These are phyloP conservation scores for Colletotrichum trifolii DNA, from an alignment of 2,329 filamentous ascomycete genomes.

Conservation along the genomic window DNA sequence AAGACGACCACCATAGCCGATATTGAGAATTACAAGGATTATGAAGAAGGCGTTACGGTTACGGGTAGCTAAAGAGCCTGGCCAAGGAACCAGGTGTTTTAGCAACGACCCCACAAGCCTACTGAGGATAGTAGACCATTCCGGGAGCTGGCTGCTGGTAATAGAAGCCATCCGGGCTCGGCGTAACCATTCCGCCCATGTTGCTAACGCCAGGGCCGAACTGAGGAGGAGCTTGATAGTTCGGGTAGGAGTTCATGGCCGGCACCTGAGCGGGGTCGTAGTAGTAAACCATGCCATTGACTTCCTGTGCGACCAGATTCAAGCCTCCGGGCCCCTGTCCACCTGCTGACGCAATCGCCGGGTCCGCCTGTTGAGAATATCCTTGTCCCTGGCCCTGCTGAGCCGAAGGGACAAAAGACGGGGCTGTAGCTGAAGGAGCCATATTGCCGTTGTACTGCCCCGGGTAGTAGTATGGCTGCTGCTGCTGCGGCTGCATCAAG, in stretches of 20 bases:
- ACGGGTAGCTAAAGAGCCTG: background rate
- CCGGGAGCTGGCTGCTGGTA: slow-evolving; percentile 67
- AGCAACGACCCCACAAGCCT: slow-evolving; percentile 44
- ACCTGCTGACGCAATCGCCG: slow-evolving; percentile 43
- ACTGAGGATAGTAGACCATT: slow-evolving; percentile 72
- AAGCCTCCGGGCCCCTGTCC: slow-evolving; percentile 62
- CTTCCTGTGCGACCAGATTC: slow-evolving; percentile 81
- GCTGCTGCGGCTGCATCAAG: slow-evolving; percentile 62
- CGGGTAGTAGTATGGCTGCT: slow-evolving; percentile 70
- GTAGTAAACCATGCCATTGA: slow-evolving; percentile 97
- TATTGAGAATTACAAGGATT: slow-evolving; percentile 47
- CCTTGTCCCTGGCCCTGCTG: slow-evolving; percentile 58
- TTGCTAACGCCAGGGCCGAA: slow-evolving; percentile 64
- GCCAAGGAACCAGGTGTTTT: slow-evolving; percentile 19
- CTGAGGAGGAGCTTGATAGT: slow-evolving; percentile 55
- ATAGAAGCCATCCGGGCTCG: slow-evolving; percentile 76
- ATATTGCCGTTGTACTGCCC: slow-evolving; percentile 43
- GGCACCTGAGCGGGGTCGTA: slow-evolving; percentile 80
- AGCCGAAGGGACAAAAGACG: slow-evolving; percentile 67
- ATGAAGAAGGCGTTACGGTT: slow-evolving; percentile 39
- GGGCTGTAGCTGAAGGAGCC: slow-evolving; percentile 50
- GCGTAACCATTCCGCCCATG: slow-evolving; percentile 79
- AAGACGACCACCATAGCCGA: slow-evolving; percentile 25
- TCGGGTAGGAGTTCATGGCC: slow-evolving; percentile 61
- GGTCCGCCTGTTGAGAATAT: slow-evolving; percentile 56